phyloP scores from a whole-genome alignment of 1,284 basidiomycete genomes.

The Ceratobasidium sp. region DNA sequence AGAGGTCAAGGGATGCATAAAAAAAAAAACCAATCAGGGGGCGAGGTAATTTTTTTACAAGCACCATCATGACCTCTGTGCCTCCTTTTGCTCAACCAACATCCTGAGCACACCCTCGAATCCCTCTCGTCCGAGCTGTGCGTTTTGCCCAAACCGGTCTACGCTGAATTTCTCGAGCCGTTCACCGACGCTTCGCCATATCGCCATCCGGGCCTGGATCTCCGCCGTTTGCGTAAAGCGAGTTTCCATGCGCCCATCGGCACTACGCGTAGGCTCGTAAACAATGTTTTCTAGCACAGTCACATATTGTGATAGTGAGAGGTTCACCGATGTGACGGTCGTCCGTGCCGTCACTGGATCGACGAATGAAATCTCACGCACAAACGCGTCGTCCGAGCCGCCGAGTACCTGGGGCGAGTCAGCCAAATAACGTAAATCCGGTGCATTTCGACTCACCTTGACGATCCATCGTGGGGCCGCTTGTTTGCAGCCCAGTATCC shows the following conservation, averaged over 20 bases:
- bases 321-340: slow-evolving; percentile 86
- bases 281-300: slow-evolving; percentile 89
- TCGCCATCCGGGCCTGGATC: slow-evolving; percentile 76
- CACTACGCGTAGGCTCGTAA: slow-evolving; percentile 70
- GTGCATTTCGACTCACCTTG: slow-evolving; percentile 60
- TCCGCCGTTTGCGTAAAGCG: slow-evolving; percentile 81
- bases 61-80: slow-evolving; percentile 17
- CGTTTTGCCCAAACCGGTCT: slow-evolving; percentile 87
- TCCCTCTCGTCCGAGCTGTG: slow-evolving; percentile 80
- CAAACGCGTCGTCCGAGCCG: slow-evolving; percentile 90
- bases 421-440: not conserved
- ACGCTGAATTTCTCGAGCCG: slow-evolving; percentile 82
- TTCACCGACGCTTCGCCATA: slow-evolving; percentile 80
- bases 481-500: slow-evolving; percentile 85
- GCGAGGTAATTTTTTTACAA: slow-evolving; percentile 22
- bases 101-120: slow-evolving; percentile 84
- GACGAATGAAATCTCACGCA: slow-evolving; percentile 91
- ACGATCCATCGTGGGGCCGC: slow-evolving; percentile 84
- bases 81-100: slow-evolving; percentile 67
- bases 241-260: slow-evolving; percentile 57
- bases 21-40: slow-evolving; percentile 31
- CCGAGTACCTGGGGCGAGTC: slow-evolving; percentile 70
- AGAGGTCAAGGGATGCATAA: slow-evolving; percentile 13
- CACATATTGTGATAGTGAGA: slow-evolving; percentile 87
- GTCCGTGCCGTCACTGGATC: slow-evolving; percentile 80